Evolutionary conservation across 805 yeast genomes (phyloP).

Genomic region (Candida takata): DNA sequence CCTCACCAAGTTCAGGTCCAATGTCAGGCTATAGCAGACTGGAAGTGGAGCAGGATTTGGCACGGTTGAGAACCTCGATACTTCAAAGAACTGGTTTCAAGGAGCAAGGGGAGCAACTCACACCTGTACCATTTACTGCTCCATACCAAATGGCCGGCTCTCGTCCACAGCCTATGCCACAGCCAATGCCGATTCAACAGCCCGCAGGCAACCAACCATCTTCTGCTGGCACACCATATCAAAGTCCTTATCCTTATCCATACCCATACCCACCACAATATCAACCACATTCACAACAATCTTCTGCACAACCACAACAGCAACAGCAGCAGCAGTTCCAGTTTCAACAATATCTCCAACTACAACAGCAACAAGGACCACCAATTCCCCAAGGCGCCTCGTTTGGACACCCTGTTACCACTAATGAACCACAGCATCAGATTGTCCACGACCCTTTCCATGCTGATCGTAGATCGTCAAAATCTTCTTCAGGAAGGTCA

Average conservation of each 20-base stretch:
- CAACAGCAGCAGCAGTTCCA: constrained; percentile 3
- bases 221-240: constrained; percentile 7
- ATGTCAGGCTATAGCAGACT: constrained; percentile 6
- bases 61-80: constrained; percentile 21
- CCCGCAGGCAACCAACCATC: constrained; percentile 7
- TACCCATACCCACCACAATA: constrained; percentile 20
- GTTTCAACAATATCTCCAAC: constrained; percentile 6
- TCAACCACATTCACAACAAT: constrained; percentile 6
- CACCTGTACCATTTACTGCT: constrained; percentile 18
- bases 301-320: not conserved
- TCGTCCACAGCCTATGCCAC: no score
- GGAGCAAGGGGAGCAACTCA: constrained; percentile 19
- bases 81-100: constrained; percentile 22
- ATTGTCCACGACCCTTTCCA: constrained; percentile 21
- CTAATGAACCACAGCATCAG: constrained; percentile 6
- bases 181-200: no score
- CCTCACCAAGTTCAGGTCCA: constrained; percentile 17
- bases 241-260: constrained; percentile 12
- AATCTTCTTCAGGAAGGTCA: constrained; percentile 16
- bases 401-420: not conserved
- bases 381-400: no score
- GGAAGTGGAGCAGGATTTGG: constrained; percentile 19
- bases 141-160: constrained; percentile 16
- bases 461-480: constrained; percentile 17
- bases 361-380: constrained; percentile 5